Evolutionary conservation across 768 basidiomycete species (phyloP), one percentile per base, ranked within the genome.

Genomic region (Lactarius vividus): DNA sequence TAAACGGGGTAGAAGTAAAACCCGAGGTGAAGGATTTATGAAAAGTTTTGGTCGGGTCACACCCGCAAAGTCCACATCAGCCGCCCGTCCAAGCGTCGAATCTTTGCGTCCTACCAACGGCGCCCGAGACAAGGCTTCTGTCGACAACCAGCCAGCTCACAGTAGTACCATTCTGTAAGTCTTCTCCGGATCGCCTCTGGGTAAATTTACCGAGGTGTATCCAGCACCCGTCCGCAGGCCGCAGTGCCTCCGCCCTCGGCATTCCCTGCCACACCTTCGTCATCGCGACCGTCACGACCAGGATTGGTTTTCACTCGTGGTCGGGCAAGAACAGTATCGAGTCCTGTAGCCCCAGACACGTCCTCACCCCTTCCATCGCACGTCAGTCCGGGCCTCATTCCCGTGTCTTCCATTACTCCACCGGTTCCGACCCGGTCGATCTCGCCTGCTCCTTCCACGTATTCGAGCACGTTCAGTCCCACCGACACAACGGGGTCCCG

Each of bases 131-230:
- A 86, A 86, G 70, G 77, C 79, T 64, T 88, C 88, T 1, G 82
- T 87, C 49, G 88, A 91, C 62, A 75, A 79, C 42, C 83, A 84
- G 8, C 9, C 23, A 13, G 78, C 83, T 55, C 80, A 82, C 56
- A 81, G 84, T 68, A 81, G 84, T 68, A 82, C 83, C 35, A 73
- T 88, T 13, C 84, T 85, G 89, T 91, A 71, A 75, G 88, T 82
- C 18, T 57, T 44, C 56, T 20, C 40, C 35, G 49, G 60, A n/a
- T 23, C 40, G 40, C 20, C 29, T 62, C 28, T 64, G 42, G 61
- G 31, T 37, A 53, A 46, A 58, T 16, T 39, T 62, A 29, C 61
- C 63, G 20, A 68, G 56, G 42, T 23, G 53, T 55, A 53, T 42
- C 16, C 56, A 89, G 88, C 71, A 79, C 83, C 13, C 80, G 86